Conservation (phyloP, 148 eudicot species). For the Suaeda aralocaspica region DNA sequence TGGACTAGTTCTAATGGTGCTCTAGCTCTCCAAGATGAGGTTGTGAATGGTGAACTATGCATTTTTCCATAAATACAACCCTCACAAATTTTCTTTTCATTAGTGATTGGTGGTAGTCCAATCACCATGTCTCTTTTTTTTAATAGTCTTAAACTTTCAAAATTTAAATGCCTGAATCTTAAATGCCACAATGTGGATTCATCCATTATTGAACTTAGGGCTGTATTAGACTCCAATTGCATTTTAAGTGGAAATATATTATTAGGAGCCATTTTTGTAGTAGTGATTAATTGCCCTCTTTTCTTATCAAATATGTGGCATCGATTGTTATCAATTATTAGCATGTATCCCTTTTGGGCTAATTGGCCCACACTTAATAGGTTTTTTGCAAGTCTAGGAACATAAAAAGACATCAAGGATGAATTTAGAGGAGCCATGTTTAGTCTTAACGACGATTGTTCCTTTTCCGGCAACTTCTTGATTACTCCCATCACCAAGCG, state of each 20-base stretch:
- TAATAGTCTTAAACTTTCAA: neutral
- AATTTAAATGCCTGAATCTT: neutral
- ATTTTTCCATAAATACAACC: slow-evolving; percentile 3
- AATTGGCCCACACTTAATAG: no score
- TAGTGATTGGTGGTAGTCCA: neutral
- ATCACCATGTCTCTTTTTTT: no score
- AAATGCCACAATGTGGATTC: neutral
- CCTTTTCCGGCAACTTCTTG: neutral
- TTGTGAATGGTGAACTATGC: neutral
- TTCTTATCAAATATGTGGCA: no score
- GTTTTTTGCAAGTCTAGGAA: no score
- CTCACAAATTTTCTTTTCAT: neutral
- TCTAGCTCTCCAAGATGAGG: no score
- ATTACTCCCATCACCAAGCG: no score
- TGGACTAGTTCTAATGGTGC: no score
- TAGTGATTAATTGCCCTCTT: slow-evolving; percentile 1
- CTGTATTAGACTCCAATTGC: no score
- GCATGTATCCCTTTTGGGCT: no score
- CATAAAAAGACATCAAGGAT: neutral
- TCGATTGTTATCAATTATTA: no score
- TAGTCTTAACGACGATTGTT: neutral
- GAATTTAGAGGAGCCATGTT: neutral
- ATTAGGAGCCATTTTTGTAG: neutral
- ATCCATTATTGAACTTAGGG: neutral
- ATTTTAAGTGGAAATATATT: neutral